Conservation (phyloP, 345 rosid species). For the Jatropha curcas region DNA sequence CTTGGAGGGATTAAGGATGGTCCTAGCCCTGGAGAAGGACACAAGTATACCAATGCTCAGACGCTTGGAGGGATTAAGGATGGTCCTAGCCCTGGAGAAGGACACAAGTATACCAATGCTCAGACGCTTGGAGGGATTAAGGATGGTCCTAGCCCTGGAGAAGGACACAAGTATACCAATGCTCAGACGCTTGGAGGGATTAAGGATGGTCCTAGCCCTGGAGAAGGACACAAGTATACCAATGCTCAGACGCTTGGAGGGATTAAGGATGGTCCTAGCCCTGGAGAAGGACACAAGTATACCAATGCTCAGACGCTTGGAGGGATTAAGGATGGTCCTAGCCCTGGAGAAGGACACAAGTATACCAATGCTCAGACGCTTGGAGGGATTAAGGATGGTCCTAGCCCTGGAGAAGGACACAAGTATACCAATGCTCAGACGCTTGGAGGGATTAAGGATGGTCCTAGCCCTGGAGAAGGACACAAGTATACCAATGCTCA, state of each 20-base stretch:
- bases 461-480: conserved; percentile 35
- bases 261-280: too few species aligned
- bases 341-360: too few species aligned
- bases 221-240: conserved; percentile 34
- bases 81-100: conserved; percentile 44
- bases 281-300: too few species aligned
- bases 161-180: conserved; percentile 41
- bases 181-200: conserved; percentile 26
- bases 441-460: conserved; percentile 48
- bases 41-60: conserved; percentile 25
- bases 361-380: too few species aligned
- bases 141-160: conserved; percentile 53
- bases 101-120: conserved; percentile 24
- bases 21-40: too few species aligned
- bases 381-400: too few species aligned
- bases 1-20: too few species aligned
- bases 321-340: too few species aligned
- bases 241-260: too few species aligned
- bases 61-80: conserved; percentile 37
- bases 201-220: conserved; percentile 42
- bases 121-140: conserved; percentile 14
- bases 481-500: conserved; percentile 32
- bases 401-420: too few species aligned
- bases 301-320: too few species aligned
- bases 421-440: too few species aligned